Base-by-base conservation (phyloP, 2,329 filamentous ascomycete species). In the Endothia cerciana region DNA sequence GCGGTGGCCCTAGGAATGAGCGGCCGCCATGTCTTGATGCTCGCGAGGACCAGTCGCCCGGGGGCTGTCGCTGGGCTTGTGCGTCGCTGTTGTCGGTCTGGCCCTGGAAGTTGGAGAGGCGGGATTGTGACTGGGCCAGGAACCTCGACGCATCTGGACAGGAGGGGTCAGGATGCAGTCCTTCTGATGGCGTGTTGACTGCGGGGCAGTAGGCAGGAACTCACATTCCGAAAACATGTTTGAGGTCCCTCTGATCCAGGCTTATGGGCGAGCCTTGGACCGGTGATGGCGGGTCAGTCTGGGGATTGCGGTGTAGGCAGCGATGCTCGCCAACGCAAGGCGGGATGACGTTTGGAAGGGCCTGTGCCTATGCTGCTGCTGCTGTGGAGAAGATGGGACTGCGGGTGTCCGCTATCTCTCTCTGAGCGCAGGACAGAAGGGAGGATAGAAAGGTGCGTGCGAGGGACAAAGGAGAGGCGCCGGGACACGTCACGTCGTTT, bases 101-200 rank as follows among this genome's bases (percentile, higher is more conserved):
- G 79, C 82, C 86, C 36, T 68, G 66, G 62, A 93, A 88, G 77
- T 82, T 88, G 71, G 91, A 92, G 73, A 98, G 83, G 69, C 93
- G 90, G 68, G 94, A 97, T 83, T 97, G 94, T 71, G 94, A 97
- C 86, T 98, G 95, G 68, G 94, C 92, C 73, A 99, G 88, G 78
- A 99, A 99, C 72, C 90, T 91, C 71, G 94, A 98, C 74, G 95
- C 95, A 89, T 98, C 95, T 97, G 74, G 36, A 41, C 13, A 28
- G 58, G 43, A 62, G 62, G 45, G 58, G 57, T 57, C 55, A 62
- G 55, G 41, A 45, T 17, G 58, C 55, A 56, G 47, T 45, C 53
- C 43, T 17, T 22, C 4, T 33, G 30, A 51, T 4, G 60, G 62
- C 17, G 28, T 40, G 30, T n/a, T 38, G 4, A 22, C 36, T 17